Base-by-base conservation (phyloP, 805 yeast genomes). In the Spathaspora sp. region DNA sequence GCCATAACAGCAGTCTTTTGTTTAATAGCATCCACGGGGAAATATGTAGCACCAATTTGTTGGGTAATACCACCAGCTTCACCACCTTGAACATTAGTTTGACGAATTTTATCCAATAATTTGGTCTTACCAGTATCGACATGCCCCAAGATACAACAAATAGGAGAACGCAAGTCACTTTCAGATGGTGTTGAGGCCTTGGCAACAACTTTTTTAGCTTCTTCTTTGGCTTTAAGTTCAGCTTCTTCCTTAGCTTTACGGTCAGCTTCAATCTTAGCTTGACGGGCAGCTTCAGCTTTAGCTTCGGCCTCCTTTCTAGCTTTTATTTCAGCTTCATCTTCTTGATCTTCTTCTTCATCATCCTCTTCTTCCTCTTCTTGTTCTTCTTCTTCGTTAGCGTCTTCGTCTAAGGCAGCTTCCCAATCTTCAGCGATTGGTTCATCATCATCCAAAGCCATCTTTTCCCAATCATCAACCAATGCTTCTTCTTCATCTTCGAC, bases 1-100 rank as follows among this genome's bases (percentile, higher is more conserved):
- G 88, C 82, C 97, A 94, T 93, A 48, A 87, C 96, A 45, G 83
- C 87, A 26, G 98, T 94, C 76, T 94, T 94, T 65, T 84, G 84
- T 70, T 86, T 85, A 64, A 94, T 89, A 43, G 97, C 91, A 29
- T 87, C 96, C 60, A 94, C 91, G 55, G 99, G 99, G 89, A 94
- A 94, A 70, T 94, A 94, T 19, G 99, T 94, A 51, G 99, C 99
- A 83, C 99, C 99, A 67, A 94, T 94, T 76, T 94, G 99, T 81
- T 94, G 99, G 58, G 99, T 94, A 70, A 94, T 94, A 78, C 99
- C 99, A 78, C 99, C 99, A 51, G 99, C 99, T 77, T 94, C 99
- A 67, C 99, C 99, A 70, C 97, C 99, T 78, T 94, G 99, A 55
- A 94, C 99, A 66, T 94, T 94, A 42, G 98, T 94, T 77, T 93